Percentiles rank a stretch among this genome's conserved stretches.
phyloP scores from a whole-genome alignment of 495 filamentous ascomycete species.

The Polyplosphaeria fusca region DNA sequence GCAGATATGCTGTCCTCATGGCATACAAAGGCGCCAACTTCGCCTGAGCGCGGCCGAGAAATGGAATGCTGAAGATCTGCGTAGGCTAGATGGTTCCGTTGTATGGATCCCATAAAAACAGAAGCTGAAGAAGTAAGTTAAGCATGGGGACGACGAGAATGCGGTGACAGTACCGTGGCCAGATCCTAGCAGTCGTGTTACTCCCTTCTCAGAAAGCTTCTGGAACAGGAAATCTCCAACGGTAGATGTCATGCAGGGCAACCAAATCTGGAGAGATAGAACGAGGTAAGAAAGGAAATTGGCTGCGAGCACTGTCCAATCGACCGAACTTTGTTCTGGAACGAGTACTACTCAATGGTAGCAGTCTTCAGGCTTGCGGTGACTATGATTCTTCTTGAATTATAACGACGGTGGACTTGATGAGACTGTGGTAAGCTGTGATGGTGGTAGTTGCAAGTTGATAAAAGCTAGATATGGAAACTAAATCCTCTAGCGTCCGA shows the following conservation, averaged over 20 bases:
- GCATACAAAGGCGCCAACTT: slow-evolving; percentile 9
- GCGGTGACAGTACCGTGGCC: neutral
- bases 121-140: neutral
- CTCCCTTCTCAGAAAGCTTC: slow-evolving; percentile 3
- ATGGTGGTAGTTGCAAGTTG: neutral
- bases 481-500: neutral
- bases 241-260: neutral
- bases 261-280: neutral
- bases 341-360: neutral
- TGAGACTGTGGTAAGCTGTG: neutral
- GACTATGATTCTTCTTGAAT: neutral
- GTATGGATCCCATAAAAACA: slow-evolving; percentile 10
- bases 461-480: neutral
- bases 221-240: slow-evolving; percentile 20
- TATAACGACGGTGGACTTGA: no score
- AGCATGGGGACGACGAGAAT: neutral
- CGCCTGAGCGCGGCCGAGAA: neutral
- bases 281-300: no score
- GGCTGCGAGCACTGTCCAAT: neutral
- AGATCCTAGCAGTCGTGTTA: slow-evolving; percentile 3
- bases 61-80: neutral
- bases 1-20: neutral
- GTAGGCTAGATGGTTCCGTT: slow-evolving; percentile 10
- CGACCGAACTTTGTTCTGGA: neutral
- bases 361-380: neutral